Conservation (phyloP, 2,329 filamentous ascomycete species). For the Epichloe gansuensis region DNA sequence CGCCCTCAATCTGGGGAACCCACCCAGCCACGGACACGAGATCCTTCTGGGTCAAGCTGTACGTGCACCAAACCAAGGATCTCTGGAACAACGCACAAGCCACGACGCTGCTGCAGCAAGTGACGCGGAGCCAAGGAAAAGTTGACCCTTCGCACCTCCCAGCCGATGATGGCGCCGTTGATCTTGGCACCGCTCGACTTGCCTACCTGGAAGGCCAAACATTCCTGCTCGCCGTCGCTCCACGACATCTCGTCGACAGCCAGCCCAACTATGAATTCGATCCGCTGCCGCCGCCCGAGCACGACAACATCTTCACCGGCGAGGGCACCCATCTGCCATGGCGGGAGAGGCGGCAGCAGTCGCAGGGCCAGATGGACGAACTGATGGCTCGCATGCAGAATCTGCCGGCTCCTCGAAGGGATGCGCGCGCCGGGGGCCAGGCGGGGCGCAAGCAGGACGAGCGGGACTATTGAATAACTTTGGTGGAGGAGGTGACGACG, state of each 20-base stretch:
- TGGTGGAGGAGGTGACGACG: constrained; percentile 1
- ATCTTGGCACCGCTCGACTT: constrained; percentile 54
- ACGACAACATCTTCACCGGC: constrained; percentile 39
- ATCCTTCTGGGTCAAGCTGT: constrained; percentile 61
- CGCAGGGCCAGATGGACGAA: constrained; percentile 3
- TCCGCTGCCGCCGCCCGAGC: constrained; percentile 58
- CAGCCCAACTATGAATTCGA: constrained; percentile 67
- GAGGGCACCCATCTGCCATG: constrained; percentile 31
- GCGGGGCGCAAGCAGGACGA: background rate
- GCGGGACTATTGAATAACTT: constrained; percentile 3
- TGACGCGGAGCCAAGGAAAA: constrained; percentile 43
- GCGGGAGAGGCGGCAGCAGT: constrained; percentile 14
- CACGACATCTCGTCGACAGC: constrained; percentile 48
- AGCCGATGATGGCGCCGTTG: constrained; percentile 25
- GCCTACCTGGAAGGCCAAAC: constrained; percentile 68
- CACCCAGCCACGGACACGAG: constrained; percentile 49
- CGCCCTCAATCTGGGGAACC: constrained; percentile 73
- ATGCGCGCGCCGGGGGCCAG: constrained; percentile 6
- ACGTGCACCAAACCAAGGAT: constrained; percentile 64
- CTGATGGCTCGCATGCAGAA: constrained; percentile 18
- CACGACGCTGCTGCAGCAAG: constrained; percentile 55
- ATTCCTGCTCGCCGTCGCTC: constrained; percentile 56
- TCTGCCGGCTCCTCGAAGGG: constrained; percentile 10
- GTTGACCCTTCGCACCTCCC: constrained; percentile 28
- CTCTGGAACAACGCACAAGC: constrained; percentile 75